Evolutionary conservation across 306 rosid species (phyloP), one percentile per base, ranked within the genome.

Genomic region (Herpetospermum pedunculosum): DNA sequence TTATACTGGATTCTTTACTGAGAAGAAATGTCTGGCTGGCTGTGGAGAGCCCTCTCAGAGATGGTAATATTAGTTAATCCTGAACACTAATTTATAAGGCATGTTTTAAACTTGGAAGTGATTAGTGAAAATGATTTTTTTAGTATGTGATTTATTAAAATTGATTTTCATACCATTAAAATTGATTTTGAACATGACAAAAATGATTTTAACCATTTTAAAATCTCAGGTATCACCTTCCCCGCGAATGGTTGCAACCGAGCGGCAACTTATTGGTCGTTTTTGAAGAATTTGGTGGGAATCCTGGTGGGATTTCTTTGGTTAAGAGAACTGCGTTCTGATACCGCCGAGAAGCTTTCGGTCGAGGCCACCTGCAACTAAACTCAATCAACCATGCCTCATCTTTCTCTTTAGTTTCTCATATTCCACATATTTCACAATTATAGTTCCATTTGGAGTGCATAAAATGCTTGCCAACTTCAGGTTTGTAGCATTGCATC

Each of bases 221-320:
- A 44, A 25, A 77, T 73, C 71, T 55, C 88, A 93, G 98, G 98
- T 93, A 93, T 82, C 98, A 90, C 70, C 84, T 90, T 80, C 98
- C 98, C 26, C 87, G 88, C 46, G 86, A 89, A 2, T 93, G 98
- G 98, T 74, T 93, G 84, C 82, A 76, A 30, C 81, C 93, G 2
- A 78, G 79, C 1, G 97, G 76, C 28, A 93, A 93, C 55, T 71
- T 86, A 35, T 71, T 93, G 80, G 92, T 90, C 26, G 88, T 93
- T 81, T 89, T 92, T 57, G 98, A 93, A 76, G 98, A 93, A 80
- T 86, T 75, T 89, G 98, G 98, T 18, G 97, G 97, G 23, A 92
- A 93, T 35, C 90, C 98, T 9, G 34, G 40, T 18, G 83, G 85
- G 75, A 86, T 93, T 72, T 77, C 92, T 44, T 76, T 93, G 82